These are phyloP conservation scores for Yamadazyma friedrichii DNA, from an alignment of 1,139 yeast genomes.

Conservation along the genomic window DNA sequence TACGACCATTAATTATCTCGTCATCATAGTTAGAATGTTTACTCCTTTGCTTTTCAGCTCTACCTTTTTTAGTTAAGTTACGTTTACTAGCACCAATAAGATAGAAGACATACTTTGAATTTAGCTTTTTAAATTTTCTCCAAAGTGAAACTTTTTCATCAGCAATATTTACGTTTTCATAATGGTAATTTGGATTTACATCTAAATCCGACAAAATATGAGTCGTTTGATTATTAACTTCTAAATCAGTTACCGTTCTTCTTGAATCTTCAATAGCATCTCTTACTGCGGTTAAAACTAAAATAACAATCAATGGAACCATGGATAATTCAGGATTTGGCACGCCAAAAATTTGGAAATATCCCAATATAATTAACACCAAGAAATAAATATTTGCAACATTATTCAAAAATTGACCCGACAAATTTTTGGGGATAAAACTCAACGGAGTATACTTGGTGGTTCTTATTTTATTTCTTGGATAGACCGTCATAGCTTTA, in stretches of 20 bases:
- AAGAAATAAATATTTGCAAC: constrained; percentile 58
- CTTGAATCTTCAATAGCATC: constrained; percentile 61
- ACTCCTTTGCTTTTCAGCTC: constrained; percentile 31
- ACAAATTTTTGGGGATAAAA: constrained; percentile 53
- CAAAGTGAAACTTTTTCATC: constrained; percentile 54
- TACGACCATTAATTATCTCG: constrained; percentile 17
- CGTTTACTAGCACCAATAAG: constrained; percentile 29
- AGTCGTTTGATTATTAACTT: constrained; percentile 50
- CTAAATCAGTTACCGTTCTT: constrained; percentile 52
- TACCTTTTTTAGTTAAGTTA: constrained; percentile 38
- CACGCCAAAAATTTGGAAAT: constrained; percentile 55
- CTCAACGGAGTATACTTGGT: constrained; percentile 59
- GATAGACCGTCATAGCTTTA: constrained; percentile 31
- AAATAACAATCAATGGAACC: constrained; percentile 60
- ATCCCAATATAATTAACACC: constrained; percentile 50
- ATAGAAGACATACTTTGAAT: constrained; percentile 30
- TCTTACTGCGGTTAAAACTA: constrained; percentile 51
- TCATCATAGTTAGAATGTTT: constrained; percentile 10
- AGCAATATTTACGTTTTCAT: constrained; percentile 43
- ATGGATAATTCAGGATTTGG: constrained; percentile 56
- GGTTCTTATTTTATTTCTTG: constrained; percentile 58
- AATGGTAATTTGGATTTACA: constrained; percentile 16
- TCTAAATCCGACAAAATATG: constrained; percentile 33
- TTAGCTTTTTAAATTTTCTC: constrained; percentile 60
- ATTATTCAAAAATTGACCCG: constrained; percentile 48